phyloP scores from a whole-genome alignment of 164 flowering plant species.

The Nymphaea thermarum region DNA sequence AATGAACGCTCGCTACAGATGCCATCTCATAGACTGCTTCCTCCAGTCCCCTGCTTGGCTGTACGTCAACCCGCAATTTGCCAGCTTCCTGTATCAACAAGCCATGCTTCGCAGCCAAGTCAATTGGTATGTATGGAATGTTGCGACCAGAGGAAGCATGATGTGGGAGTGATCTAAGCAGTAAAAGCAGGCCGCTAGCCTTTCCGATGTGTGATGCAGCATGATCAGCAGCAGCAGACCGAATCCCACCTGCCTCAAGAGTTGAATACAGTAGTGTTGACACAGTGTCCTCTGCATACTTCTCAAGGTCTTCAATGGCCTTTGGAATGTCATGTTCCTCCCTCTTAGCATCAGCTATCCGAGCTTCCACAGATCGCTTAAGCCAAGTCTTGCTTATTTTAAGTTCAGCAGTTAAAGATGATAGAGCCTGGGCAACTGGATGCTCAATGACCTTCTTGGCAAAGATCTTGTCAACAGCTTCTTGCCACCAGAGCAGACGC shows the following conservation, averaged over 20 bases:
- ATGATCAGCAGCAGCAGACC: constrained; percentile 88
- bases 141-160: constrained; percentile 60
- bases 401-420: constrained; percentile 45
- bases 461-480: constrained; percentile 81
- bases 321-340: constrained; percentile 54
- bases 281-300: constrained; percentile 79
- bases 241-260: constrained; percentile 84
- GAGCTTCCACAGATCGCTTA: constrained; percentile 87
- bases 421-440: constrained; percentile 78
- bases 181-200: constrained; percentile 85
- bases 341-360: constrained; percentile 75
- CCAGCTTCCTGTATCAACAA: constrained; percentile 43
- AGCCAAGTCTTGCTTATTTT: constrained; percentile 79
- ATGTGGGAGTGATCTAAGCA: constrained; percentile 75
- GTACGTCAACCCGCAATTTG: constrained; percentile 30
- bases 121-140: constrained; percentile 53
- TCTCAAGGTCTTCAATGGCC: constrained; percentile 60
- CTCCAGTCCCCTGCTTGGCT: constrained; percentile 51
- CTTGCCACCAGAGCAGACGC: constrained; percentile 99
- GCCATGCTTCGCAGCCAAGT: constrained; percentile 78
- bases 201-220: constrained; percentile 97
- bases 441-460: constrained; percentile 65
- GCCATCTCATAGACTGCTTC: constrained; percentile 89
- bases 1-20: constrained; percentile 73
- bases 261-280: constrained; percentile 79